These are phyloP conservation scores for Fusarium scirpi DNA, from an alignment of 2,329 filamentous ascomycete genomes.

Conservation along the genomic window DNA sequence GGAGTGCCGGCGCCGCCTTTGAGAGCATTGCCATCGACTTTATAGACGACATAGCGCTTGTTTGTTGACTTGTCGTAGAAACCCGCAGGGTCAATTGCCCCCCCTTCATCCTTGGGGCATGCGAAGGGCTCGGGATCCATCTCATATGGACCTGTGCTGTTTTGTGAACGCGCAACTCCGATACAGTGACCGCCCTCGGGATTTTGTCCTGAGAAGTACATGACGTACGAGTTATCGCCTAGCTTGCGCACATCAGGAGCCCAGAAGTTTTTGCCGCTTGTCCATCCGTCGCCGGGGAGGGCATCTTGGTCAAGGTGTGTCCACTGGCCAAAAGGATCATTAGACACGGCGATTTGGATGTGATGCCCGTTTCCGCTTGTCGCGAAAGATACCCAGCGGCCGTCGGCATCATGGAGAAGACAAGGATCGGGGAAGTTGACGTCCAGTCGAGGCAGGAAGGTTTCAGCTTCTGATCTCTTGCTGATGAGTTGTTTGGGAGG, in stretches of 20 bases:
- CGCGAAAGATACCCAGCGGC: constrained; percentile 69
- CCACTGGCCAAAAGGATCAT: constrained; percentile 61
- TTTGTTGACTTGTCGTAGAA: constrained; percentile 67
- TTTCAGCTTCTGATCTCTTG: constrained; percentile 24
- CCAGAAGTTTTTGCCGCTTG: constrained; percentile 66
- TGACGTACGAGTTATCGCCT: constrained; percentile 64
- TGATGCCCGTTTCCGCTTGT: constrained; percentile 63
- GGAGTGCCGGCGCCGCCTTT: constrained; percentile 62
- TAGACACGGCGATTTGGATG: constrained; percentile 66
- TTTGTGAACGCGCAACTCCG: constrained; percentile 64
- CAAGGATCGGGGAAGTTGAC: constrained; percentile 67
- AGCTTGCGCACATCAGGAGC: constrained; percentile 70
- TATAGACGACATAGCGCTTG: constrained; percentile 71
- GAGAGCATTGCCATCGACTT: constrained; percentile 72
- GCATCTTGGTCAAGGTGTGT: constrained; percentile 64
- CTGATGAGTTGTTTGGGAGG: constrained; percentile 20
- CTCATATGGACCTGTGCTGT: constrained; percentile 64
- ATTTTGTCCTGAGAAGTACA: constrained; percentile 69
- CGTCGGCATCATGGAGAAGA: constrained; percentile 61
- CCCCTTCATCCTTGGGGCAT: constrained; percentile 65
- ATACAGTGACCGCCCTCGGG: constrained; percentile 66
- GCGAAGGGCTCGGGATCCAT: constrained; percentile 61
- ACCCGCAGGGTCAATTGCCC: constrained; percentile 72
- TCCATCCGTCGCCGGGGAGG: constrained; percentile 67
- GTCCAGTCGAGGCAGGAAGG: constrained; percentile 32